Base-by-base conservation (phyloP, 148 eudicot species). In the Spergularia bocconei region DNA sequence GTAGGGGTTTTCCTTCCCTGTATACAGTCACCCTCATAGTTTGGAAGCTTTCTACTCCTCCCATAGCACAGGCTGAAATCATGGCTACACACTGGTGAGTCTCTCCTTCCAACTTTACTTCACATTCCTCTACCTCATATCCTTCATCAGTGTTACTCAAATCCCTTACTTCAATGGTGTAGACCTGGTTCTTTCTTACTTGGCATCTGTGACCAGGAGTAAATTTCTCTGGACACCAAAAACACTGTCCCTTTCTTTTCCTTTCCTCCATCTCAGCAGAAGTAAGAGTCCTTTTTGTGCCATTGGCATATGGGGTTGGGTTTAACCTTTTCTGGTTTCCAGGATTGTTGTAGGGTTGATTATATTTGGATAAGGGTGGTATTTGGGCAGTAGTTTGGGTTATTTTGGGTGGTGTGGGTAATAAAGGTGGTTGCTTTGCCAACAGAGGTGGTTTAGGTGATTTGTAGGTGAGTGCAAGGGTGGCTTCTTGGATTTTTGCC, bases 51-150 rank as follows among this genome's bases (percentile, higher is more conserved):
- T 21, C 63, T 23, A 59, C 10, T 0, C 63, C 63, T 0, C n/a
- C 11, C n/a, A 59, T 4, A 6, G 65, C 38, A 11, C 33, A 36
- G 0, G 33, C 15, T 25, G 65, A 61, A 7, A 61, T 61, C 9
- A 19, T 21, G 6, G 63, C 63, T 2, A 21, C 9, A 4, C 20
- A 4, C 4, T 21, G 23, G 4, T 21, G 11, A 1, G 17, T 25
- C 0, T 9, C 15, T 21, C 2, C 15, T 1, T 7, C 4, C 2
- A 3, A 8, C 14, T 1, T 15, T 16, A 2, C 2, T 2, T 7
- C 33, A 13, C 36, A 2, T 2, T 7, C 0, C 15, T 61, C 38
- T 4, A 0, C 14, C 12, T 60, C 64, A 29, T 29, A 29, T 0
- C 29, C 4, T 2, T 10, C 39, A 0, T 21, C 41, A 44, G 9